These are phyloP conservation scores for Jatropha curcas DNA, from an alignment of 345 rosid genomes.

Conservation along the genomic window DNA sequence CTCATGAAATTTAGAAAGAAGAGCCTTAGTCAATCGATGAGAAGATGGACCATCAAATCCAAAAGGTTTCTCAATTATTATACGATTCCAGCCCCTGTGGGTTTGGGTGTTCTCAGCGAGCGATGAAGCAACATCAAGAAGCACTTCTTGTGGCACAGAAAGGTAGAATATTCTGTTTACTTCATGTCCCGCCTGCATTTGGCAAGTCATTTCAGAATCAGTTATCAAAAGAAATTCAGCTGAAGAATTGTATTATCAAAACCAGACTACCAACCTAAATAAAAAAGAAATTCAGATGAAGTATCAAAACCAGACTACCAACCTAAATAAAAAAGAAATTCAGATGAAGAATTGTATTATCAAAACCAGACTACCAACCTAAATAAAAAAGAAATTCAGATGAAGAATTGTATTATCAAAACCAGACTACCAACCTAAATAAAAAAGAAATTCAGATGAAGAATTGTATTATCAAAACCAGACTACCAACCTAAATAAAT, in stretches of 20 bases:
- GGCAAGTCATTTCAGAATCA: constrained; percentile 34
- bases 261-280: constrained; percentile 11
- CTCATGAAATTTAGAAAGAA: constrained; percentile 66
- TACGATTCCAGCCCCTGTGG: constrained; percentile 65
- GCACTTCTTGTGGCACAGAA: constrained; percentile 87
- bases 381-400: no score
- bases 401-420: constrained; percentile 8
- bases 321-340: constrained; percentile 1
- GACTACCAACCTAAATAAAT: constrained; percentile 3
- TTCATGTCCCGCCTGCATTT: constrained; percentile 51
- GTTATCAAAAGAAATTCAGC: constrained; percentile 27
- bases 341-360: constrained; percentile 7
- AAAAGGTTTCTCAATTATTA: constrained; percentile 79
- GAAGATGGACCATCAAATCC: constrained; percentile 64
- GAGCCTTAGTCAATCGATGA: constrained; percentile 47
- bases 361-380: constrained; percentile 6
- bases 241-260: constrained; percentile 8
- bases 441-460: constrained; percentile 18
- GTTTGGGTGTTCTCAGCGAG: constrained; percentile 62
- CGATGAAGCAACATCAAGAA: constrained; percentile 61
- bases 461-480: constrained; percentile 10
- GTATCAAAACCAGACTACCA: constrained; percentile 12
- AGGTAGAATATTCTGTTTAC: constrained; percentile 72
- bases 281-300: not conserved
- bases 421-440: constrained; percentile 11